Evolutionary conservation across 2,329 filamentous ascomycete species (phyloP).

Genomic region (Penicillium brevicompactum): DNA sequence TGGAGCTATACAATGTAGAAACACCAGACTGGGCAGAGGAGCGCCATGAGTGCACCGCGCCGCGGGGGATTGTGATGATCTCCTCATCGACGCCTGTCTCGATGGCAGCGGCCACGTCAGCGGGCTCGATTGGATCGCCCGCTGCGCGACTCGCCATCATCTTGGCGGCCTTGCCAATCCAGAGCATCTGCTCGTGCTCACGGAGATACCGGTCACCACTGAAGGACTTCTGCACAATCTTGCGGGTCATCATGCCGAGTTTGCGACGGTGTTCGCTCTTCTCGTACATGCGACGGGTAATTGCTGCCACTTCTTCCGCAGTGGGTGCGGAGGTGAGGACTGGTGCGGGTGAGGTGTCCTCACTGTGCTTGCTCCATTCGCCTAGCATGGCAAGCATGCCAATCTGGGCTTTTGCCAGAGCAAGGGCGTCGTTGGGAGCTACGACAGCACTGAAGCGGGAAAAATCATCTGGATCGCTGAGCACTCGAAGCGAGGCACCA

Average conservation of each 20-base stretch:
- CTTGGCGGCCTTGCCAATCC: conserved; percentile 47
- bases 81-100: conserved; percentile 36
- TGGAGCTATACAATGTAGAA: conserved; percentile 31
- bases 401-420: conserved; percentile 64
- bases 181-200: conserved; percentile 64
- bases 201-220: conserved; percentile 62
- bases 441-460: conserved; percentile 63
- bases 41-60: conserved; percentile 38
- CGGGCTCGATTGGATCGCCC: conserved; percentile 26
- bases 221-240: conserved; percentile 62
- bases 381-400: conserved; percentile 63
- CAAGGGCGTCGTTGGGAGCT: conserved; percentile 63
- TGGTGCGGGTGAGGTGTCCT: conserved; percentile 49
- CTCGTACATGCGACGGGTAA: conserved; percentile 63
- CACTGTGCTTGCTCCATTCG: conserved; percentile 62
- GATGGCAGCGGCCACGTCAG: conserved; percentile 29
- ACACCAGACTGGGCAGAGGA: conserved; percentile 37
- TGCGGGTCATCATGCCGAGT: conserved; percentile 60
- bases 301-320: conserved; percentile 53
- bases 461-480: conserved; percentile 47
- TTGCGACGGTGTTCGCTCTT: conserved; percentile 59
- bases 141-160: conserved; percentile 32
- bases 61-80: conserved; percentile 38
- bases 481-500: conserved; percentile 43
- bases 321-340: conserved; percentile 54